A percentile compares a stretch with the other conserved stretches of the same genome.
These are phyloP conservation scores for Petunia axillaris DNA, from an alignment of 257 asterid species.

Conservation along the genomic window DNA sequence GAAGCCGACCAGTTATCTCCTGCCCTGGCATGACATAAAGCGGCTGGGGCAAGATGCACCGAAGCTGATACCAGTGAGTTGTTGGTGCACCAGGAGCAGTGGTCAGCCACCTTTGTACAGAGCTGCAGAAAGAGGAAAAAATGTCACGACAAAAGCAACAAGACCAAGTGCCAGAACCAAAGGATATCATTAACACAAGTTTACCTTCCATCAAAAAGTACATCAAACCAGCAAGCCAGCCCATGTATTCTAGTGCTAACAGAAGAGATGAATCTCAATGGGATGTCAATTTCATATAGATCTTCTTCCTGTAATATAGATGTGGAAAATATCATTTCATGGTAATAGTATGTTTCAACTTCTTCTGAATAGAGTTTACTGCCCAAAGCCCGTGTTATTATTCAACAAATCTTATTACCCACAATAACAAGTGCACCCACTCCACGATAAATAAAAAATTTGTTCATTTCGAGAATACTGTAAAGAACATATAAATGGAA, in stretches of 20 bases:
- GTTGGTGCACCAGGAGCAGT: constrained; percentile 99
- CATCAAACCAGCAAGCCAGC: constrained; percentile 99
- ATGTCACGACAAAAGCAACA: background rate
- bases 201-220: constrained; percentile 92
- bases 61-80: constrained; percentile 98
- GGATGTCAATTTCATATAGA: constrained; percentile 82
- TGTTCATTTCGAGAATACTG: background rate
- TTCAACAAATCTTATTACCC: background rate
- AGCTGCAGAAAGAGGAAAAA: constrained; percentile 44
- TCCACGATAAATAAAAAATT: background rate
- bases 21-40: constrained; percentile 98
- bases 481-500: background rate
- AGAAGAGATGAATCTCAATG: constrained; percentile 70
- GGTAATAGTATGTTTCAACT: background rate
- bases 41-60: constrained; percentile 93
- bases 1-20: constrained; percentile 90
- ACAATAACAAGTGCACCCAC: background rate
- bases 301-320: constrained; percentile 81
- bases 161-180: background rate
- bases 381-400: background rate
- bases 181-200: background rate
- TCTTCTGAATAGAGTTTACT: background rate
- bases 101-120: constrained; percentile 93
- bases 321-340: background rate
- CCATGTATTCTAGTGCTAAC: constrained; percentile 94